A percentile compares a stretch with the other conserved stretches of the same genome.
These are phyloP conservation scores for Oryza coarctata DNA, from an alignment of 176 grass and related monocot genomes.

Conservation along the genomic window DNA sequence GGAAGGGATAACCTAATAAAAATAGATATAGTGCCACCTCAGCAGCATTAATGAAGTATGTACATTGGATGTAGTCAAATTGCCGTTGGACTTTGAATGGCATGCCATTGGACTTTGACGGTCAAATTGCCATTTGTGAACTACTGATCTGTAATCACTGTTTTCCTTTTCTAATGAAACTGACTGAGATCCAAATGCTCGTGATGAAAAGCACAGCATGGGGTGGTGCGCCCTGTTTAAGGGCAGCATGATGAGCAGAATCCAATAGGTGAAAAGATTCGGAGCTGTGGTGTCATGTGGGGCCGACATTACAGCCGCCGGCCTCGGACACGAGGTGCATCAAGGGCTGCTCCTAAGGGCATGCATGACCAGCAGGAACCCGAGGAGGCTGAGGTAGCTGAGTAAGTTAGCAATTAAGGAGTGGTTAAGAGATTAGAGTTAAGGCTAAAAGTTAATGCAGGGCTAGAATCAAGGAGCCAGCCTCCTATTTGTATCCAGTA, in stretches of 20 bases:
- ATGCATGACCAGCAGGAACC: too few relatives aligned
- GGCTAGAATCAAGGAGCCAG: too few relatives aligned
- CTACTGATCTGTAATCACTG: neutral
- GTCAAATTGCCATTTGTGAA: neutral
- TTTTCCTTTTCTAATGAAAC: conserved; percentile 18
- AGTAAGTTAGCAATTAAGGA: too few relatives aligned
- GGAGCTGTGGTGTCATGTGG: neutral
- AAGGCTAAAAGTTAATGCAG: too few relatives aligned
- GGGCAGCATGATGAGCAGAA: conserved; percentile 18
- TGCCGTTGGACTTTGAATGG: neutral
- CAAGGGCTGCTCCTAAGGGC: too few relatives aligned
- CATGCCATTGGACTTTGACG: neutral
- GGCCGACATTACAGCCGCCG: too few relatives aligned
- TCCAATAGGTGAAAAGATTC: conserved; percentile 28
- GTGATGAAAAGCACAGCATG: conserved; percentile 14
- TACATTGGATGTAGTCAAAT: neutral
- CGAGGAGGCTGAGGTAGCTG: too few relatives aligned
- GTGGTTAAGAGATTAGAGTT: too few relatives aligned
- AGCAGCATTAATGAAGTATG: neutral
- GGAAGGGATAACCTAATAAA: neutral
- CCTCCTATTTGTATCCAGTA: too few relatives aligned
- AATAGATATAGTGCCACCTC: neutral
- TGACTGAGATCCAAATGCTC: neutral
- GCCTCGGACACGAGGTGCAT: too few relatives aligned
- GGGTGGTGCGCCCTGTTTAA: conserved; percentile 20